phyloP scores from a whole-genome alignment of 1,284 basidiomycete species.

The Irpex lacteus region DNA sequence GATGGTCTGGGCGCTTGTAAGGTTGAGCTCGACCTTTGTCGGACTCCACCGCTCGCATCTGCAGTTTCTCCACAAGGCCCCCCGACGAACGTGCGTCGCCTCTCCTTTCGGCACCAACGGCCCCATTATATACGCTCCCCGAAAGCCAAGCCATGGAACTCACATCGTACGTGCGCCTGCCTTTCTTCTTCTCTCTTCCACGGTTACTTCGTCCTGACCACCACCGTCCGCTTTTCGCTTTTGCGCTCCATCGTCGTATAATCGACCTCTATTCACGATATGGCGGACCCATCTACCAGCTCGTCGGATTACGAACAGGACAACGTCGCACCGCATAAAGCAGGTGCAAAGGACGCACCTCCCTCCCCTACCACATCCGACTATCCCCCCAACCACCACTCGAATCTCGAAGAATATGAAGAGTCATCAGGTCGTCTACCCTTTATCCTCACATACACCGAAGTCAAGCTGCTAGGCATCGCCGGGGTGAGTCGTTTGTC shows the following conservation, averaged over 20 bases:
- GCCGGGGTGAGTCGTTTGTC: conserved; percentile 45
- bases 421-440: conserved; percentile 35
- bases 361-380: neutral
- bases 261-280: neutral
- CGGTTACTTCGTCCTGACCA: too few relatives aligned
- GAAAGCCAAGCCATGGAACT: too few relatives aligned
- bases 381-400: conserved; percentile 2
- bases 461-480: conserved; percentile 58
- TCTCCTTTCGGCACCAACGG: too few relatives aligned
- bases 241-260: too few relatives aligned
- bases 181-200: too few relatives aligned
- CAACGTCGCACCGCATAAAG: neutral
- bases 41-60: too few relatives aligned
- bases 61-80: too few relatives aligned
- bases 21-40: neutral
- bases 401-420: conserved; percentile 44
- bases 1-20: neutral
- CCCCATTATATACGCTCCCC: too few relatives aligned
- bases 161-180: too few relatives aligned
- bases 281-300: neutral
- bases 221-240: too few relatives aligned
- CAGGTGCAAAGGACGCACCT: too few relatives aligned
- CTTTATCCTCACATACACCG: conserved; percentile 44
- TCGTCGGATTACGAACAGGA: neutral
- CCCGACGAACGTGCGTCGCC: too few relatives aligned